Percentiles rank a stretch among this genome's conserved stretches.
phyloP scores from a whole-genome alignment of 169 alveolate genomes.

The Plasmodium billcollinsi region DNA sequence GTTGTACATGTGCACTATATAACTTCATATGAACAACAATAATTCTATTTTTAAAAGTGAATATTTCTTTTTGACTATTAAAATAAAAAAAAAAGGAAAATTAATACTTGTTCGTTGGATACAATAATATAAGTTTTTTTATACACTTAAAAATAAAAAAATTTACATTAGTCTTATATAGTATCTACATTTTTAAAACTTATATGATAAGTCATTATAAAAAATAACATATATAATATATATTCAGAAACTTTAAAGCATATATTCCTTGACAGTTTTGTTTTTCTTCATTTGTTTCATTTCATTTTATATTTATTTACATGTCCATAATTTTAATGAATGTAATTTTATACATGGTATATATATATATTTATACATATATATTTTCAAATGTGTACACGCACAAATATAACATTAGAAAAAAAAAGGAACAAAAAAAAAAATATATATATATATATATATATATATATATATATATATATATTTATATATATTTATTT shows the following conservation, averaged over 20 bases:
- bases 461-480: background rate
- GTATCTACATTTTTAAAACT: constrained; percentile 48
- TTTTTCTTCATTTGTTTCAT: background rate
- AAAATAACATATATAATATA: too few relatives aligned
- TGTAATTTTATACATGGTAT: background rate
- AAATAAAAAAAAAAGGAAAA: constrained; percentile 13
- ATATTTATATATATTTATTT: background rate
- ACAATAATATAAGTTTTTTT: too few relatives aligned
- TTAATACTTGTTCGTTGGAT: background rate
- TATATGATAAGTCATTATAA: too few relatives aligned
- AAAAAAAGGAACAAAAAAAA: background rate
- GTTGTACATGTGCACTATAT: constrained; percentile 44
- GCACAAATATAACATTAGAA: background rate
- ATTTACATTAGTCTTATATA: background rate
- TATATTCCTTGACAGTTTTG: background rate
- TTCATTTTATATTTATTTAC: background rate
- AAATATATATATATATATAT: background rate
- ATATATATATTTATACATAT: background rate
- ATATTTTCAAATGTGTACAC: background rate
- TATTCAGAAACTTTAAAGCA: too few relatives aligned
- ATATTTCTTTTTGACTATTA: background rate
- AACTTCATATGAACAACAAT: constrained; percentile 35
- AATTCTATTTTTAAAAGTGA: constrained; percentile 44
- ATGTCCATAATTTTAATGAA: background rate
- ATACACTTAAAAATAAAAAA: constrained; percentile 3